Conservation (phyloP, 2,329 filamentous ascomycete genomes). For the Arthrobotrys sphaeroides region DNA sequence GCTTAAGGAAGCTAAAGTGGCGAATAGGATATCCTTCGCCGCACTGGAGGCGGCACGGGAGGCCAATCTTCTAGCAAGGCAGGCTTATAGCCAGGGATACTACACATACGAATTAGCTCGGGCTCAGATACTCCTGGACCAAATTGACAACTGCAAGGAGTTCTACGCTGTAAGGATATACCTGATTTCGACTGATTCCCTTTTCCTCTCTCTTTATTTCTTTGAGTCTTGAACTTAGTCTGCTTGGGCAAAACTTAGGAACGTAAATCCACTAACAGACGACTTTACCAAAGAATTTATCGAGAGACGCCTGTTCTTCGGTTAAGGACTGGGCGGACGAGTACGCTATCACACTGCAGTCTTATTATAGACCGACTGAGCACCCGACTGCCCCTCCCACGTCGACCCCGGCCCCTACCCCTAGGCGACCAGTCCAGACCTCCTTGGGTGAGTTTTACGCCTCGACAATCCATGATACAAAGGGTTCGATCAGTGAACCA, state of each 20-base stretch:
- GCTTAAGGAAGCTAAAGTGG: not conserved
- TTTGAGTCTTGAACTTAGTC: too few species aligned
- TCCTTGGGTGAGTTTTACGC: not conserved
- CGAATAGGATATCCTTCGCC: not conserved
- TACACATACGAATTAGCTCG: not conserved
- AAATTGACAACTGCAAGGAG: not conserved
- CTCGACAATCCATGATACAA: not conserved
- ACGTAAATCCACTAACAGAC: too few species aligned
- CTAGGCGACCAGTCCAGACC: not conserved
- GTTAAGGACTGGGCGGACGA: not conserved
- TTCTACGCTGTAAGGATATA: not conserved
- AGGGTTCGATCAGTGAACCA: not conserved
- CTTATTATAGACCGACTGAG: not conserved
- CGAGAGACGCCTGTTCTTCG: not conserved
- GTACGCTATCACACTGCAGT: too few species aligned
- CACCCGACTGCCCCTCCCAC: not conserved
- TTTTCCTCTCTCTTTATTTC: too few species aligned
- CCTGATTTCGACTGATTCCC: too few species aligned
- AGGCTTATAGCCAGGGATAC: not conserved
- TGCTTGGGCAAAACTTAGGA: too few species aligned
- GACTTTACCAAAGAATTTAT: not conserved
- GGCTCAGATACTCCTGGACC: not conserved
- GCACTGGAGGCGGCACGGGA: not conserved
- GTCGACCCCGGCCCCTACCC: too few species aligned
- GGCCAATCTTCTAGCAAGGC: not conserved